A percentile compares a stretch with the other conserved stretches of the same genome.
Conservation (phyloP, 352 stramenopile genomes). For the Phytopythium sindhum region DNA sequence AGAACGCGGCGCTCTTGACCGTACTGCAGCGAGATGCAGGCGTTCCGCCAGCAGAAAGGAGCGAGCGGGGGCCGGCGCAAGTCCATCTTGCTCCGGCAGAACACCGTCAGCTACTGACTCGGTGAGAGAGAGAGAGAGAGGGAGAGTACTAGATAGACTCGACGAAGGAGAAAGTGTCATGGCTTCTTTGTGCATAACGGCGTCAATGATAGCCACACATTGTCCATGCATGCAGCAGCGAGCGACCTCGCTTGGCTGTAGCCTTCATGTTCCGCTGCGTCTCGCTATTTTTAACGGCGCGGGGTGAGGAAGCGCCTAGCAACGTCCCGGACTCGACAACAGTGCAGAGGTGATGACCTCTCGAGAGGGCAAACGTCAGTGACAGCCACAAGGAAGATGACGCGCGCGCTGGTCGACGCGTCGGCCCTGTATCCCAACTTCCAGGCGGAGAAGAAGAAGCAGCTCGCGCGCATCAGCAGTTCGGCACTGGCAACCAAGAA, state of each 20-base stretch:
- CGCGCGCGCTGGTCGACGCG: conserved; percentile 8
- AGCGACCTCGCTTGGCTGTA: neutral
- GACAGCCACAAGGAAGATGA: neutral
- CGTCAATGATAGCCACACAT: neutral
- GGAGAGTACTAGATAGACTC: neutral
- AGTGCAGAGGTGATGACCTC: neutral
- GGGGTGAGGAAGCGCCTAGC: neutral
- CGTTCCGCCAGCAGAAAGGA: conserved; percentile 2
- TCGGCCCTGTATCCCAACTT: conserved; percentile 56
- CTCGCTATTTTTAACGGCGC: neutral
- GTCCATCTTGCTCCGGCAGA: conserved; percentile 4
- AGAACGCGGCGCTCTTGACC: conserved; percentile 23
- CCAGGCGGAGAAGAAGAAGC: conserved; percentile 43
- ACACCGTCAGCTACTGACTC: conserved; percentile 9
- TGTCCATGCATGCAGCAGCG: neutral
- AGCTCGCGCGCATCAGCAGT: conserved; percentile 25
- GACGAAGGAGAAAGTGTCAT: neutral
- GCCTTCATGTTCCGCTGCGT: neutral
- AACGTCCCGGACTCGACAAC: neutral
- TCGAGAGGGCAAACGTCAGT: neutral
- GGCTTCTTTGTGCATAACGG: neutral
- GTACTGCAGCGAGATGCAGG: conserved; percentile 4
- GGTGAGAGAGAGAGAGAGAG: neutral
- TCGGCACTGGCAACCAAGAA: conserved; percentile 13
- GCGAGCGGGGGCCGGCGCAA: neutral